A percentile compares a stretch with the other conserved stretches of the same genome.
Evolutionary conservation across 352 stramenopile species (phyloP).

Genomic region (Lagenidium giganteum): DNA sequence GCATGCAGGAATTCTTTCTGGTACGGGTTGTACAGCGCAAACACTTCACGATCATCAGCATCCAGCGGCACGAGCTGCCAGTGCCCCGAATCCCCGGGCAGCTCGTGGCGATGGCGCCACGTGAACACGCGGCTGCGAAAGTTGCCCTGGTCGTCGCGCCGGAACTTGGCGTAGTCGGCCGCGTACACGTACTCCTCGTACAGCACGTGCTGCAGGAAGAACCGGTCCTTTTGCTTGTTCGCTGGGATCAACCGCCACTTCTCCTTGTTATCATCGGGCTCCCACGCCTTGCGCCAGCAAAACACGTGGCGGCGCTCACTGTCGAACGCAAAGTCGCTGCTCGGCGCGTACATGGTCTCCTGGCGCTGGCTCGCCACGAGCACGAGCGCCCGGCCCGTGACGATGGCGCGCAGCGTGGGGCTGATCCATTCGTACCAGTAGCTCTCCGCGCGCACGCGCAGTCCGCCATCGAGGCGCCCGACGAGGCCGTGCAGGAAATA

Average conservation of each 20-base stretch:
- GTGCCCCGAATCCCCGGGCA: conserved; percentile 39
- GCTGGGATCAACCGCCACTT: conserved; percentile 59
- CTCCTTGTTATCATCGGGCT: conserved; percentile 28
- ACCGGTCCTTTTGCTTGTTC: conserved; percentile 48
- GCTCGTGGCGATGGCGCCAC: conserved; percentile 43
- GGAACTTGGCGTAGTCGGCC: conserved; percentile 66
- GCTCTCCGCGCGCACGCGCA: conserved; percentile 43
- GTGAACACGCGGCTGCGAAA: conserved; percentile 55
- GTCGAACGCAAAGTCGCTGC: conserved; percentile 36
- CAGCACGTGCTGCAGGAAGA: conserved; percentile 52
- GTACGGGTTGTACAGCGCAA: conserved; percentile 74
- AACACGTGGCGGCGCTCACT: conserved; percentile 42
- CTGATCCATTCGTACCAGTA: conserved; percentile 67
- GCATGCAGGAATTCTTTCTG: conserved; percentile 70
- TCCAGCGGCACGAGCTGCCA: conserved; percentile 59
- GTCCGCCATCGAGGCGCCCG: conserved; percentile 51
- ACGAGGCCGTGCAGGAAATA: conserved; percentile 70
- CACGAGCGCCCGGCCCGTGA: conserved; percentile 34
- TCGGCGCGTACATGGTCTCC: conserved; percentile 42
- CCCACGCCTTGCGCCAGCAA: conserved; percentile 28
- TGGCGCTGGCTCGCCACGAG: conserved; percentile 29
- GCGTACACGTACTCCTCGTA: conserved; percentile 63
- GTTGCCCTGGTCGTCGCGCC: conserved; percentile 40
- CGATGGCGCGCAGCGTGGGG: conserved; percentile 40
- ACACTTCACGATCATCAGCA: conserved; percentile 35